phyloP scores from a whole-genome alignment of 2,329 filamentous ascomycete genomes.

The Colletotrichum tabaci region DNA sequence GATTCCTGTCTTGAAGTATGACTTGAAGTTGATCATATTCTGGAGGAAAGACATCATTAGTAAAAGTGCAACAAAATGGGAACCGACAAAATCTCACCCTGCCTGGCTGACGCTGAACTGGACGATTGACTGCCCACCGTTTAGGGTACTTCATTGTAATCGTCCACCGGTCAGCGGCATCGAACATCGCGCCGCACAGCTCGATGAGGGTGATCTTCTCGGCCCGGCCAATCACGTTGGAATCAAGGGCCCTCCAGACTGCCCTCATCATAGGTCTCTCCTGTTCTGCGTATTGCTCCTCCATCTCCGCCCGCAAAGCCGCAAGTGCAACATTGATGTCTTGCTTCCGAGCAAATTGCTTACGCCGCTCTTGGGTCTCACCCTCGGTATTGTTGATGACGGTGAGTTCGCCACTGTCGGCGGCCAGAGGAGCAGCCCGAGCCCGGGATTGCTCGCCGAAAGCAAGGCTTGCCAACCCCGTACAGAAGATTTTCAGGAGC shows the following conservation, averaged over 20 bases:
- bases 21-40: constrained; percentile 57
- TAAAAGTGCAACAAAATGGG: background rate
- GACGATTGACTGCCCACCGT: constrained; percentile 57
- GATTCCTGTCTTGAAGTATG: constrained; percentile 52
- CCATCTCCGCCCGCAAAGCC: constrained; percentile 61
- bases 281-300: constrained; percentile 57
- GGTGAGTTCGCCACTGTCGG: constrained; percentile 53
- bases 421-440: constrained; percentile 43
- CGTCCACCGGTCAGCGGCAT: constrained; percentile 59
- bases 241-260: constrained; percentile 60
- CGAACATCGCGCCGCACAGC: constrained; percentile 63
- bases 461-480: constrained; percentile 74
- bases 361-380: constrained; percentile 72
- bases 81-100: constrained; percentile 49
- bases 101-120: constrained; percentile 53
- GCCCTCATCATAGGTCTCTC: constrained; percentile 58
- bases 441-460: constrained; percentile 72
- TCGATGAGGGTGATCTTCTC: constrained; percentile 61
- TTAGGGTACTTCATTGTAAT: constrained; percentile 59
- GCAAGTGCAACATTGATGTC: constrained; percentile 71
- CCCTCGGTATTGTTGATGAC: constrained; percentile 55
- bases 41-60: constrained; percentile 44
- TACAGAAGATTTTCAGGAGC: constrained; percentile 72
- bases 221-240: constrained; percentile 55
- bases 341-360: constrained; percentile 75